Percentiles rank a stretch among this genome's conserved stretches.
phyloP scores from a whole-genome alignment of 352 stramenopile genomes.

The Globisporangium megalacanthum region DNA sequence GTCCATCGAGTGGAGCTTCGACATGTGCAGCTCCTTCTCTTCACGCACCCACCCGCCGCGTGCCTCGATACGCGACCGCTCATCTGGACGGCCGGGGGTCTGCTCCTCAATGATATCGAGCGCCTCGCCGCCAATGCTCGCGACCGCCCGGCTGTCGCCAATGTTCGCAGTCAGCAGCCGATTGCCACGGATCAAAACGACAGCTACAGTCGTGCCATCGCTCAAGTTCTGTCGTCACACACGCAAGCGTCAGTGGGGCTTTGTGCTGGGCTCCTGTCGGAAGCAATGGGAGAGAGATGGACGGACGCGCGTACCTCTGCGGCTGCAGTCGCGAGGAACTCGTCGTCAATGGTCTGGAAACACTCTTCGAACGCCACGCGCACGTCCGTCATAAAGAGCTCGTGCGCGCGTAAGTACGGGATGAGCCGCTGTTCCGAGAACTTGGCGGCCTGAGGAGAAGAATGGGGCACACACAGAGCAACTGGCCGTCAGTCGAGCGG shows the following conservation, averaged over 20 bases:
- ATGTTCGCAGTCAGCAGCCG: conserved; percentile 82
- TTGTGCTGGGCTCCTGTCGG: too few relatives aligned
- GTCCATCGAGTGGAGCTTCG: conserved; percentile 86
- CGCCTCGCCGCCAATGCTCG: conserved; percentile 71
- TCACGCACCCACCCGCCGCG: conserved; percentile 50
- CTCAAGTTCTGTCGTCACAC: conserved; percentile 32
- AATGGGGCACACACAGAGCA: conserved; percentile 1
- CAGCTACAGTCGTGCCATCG: conserved; percentile 70
- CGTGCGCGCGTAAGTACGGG: conserved; percentile 62
- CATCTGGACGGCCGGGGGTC: conserved; percentile 65
- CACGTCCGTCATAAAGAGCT: conserved; percentile 55
- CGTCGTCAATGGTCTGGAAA: conserved; percentile 68
- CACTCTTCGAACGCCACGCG: conserved; percentile 64
- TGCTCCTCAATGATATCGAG: conserved; percentile 88
- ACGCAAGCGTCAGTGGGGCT: neutral
- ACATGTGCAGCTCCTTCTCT: conserved; percentile 84
- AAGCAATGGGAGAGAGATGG: too few relatives aligned
- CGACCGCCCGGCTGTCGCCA: conserved; percentile 83
- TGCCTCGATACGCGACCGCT: conserved; percentile 64
- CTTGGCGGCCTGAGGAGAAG: conserved; percentile 47
- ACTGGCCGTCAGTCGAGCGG: neutral
- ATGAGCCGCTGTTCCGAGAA: conserved; percentile 72
- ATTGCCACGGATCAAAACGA: conserved; percentile 81
- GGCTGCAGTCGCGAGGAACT: conserved; percentile 65
- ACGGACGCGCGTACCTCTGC: conserved; percentile 32